phyloP scores from a whole-genome alignment of 257 asterid species.

The Jacaranda copaia region DNA sequence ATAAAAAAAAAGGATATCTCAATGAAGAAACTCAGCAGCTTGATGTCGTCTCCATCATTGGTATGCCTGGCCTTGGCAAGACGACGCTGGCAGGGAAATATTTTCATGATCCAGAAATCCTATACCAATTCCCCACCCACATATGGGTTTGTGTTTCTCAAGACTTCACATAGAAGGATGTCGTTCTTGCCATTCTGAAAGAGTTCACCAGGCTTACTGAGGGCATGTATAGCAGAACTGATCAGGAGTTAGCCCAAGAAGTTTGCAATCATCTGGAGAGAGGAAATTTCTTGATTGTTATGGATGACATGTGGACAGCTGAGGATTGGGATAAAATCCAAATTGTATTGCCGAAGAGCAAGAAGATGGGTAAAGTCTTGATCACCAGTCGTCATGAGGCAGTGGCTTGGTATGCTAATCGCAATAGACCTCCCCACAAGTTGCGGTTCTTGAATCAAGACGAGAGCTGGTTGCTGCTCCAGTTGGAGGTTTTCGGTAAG shows the following conservation, averaged over 20 bases:
- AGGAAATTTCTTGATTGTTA: neutral
- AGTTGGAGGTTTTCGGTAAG: too few species aligned
- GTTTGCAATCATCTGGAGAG: neutral
- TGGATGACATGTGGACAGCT: neutral
- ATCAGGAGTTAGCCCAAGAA: neutral
- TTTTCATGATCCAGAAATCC: neutral
- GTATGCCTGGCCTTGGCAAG: slow-evolving; percentile 48
- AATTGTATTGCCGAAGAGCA: neutral
- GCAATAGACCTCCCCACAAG: neutral
- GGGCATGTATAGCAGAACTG: neutral
- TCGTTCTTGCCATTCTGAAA: neutral
- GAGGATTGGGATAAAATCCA: too few species aligned
- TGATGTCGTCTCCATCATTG: slow-evolving; percentile 38
- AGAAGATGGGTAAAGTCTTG: neutral
- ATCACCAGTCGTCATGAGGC: neutral
- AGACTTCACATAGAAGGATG: neutral
- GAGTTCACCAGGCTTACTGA: neutral
- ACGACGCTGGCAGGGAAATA: slow-evolving; percentile 1
- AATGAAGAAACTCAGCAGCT: slow-evolving; percentile 20
- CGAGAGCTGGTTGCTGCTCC: neutral
- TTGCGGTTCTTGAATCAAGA: neutral
- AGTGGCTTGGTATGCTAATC: neutral
- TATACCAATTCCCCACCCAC: neutral
- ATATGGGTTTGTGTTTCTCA: slow-evolving; percentile 40
- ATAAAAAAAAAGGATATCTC: slow-evolving; percentile 22